Conservation (phyloP, 306 rosid genomes). For the Malus sylvestris region DNA sequence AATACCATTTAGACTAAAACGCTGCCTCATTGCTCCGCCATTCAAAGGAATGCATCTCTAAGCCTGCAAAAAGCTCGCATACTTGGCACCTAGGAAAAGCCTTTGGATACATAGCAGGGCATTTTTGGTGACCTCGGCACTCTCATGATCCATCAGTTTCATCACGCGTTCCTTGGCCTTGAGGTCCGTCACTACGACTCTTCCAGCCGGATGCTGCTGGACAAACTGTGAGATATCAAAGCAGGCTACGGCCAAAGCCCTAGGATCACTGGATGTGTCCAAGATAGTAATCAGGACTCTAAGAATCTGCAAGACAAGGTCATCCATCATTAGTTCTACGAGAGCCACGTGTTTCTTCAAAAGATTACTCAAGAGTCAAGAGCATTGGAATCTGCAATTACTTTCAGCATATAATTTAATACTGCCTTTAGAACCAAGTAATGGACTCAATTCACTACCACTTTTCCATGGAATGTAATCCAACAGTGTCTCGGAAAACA, state of each 20-base stretch:
- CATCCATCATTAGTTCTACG: slow-evolving; percentile 9
- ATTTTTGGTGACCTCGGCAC: slow-evolving; percentile 87
- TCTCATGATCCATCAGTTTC: slow-evolving; percentile 92
- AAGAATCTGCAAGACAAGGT: slow-evolving; percentile 56
- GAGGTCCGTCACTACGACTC: slow-evolving; percentile 82
- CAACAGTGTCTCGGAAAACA: not conserved
- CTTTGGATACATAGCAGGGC: slow-evolving; percentile 94
- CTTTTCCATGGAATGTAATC: not conserved
- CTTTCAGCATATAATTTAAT: not conserved
- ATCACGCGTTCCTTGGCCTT: slow-evolving; percentile 96
- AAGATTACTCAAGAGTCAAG: not conserved
- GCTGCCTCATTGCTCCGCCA: not conserved
- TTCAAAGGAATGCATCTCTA: slow-evolving; percentile 13
- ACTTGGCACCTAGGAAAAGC: slow-evolving; percentile 93
- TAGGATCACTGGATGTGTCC: slow-evolving; percentile 77
- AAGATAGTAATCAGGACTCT: slow-evolving; percentile 86
- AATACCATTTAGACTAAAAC: not conserved
- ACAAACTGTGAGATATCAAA: slow-evolving; percentile 89
- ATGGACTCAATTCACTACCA: not conserved
- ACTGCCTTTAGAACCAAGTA: not conserved
- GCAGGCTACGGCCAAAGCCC: slow-evolving; percentile 87
- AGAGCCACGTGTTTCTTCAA: not conserved
- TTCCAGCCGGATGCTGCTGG: slow-evolving; percentile 77
- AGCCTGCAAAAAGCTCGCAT: slow-evolving; percentile 93
- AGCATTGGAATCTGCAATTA: not conserved